A percentile compares a stretch with the other conserved stretches of the same genome.
phyloP scores from a whole-genome alignment of 495 filamentous ascomycete species.

The Hypoxylon crocopeplum region DNA sequence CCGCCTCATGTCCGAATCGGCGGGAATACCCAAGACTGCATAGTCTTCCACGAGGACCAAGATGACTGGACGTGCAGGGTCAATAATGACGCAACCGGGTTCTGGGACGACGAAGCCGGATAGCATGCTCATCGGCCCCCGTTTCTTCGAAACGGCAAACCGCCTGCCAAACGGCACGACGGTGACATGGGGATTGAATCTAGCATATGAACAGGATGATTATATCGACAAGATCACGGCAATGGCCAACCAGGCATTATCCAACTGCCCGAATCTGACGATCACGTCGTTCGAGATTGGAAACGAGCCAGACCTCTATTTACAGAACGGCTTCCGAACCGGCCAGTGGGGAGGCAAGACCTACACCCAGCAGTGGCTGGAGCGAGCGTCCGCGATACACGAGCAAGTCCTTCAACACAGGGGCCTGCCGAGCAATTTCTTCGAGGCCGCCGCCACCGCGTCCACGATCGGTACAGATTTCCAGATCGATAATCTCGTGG shows the following conservation, averaged over 20 bases:
- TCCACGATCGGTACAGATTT: conserved; percentile 48
- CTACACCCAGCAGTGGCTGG: conserved; percentile 45
- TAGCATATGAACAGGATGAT: conserved; percentile 43
- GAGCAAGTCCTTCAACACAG: conserved; percentile 41
- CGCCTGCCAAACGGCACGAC: conserved; percentile 45
- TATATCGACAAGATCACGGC: conserved; percentile 39
- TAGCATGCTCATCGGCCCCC: conserved; percentile 42
- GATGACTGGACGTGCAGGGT: conserved; percentile 28
- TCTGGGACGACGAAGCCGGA: conserved; percentile 36
- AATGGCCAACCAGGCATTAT: conserved; percentile 38
- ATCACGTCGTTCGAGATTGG: conserved; percentile 51
- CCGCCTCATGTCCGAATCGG: conserved; percentile 46
- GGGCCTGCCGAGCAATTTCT: conserved; percentile 43
- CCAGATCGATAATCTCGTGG: conserved; percentile 38
- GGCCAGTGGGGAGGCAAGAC: conserved; percentile 41
- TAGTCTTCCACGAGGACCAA: conserved; percentile 39
- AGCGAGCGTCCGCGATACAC: conserved; percentile 41
- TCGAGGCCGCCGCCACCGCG: conserved; percentile 46
- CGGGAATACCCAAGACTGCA: conserved; percentile 50
- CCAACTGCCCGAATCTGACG: conserved; percentile 40
- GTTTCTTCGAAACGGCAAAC: conserved; percentile 46
- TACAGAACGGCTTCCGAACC: conserved; percentile 40
- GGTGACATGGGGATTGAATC: conserved; percentile 46
- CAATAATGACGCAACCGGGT: conserved; percentile 31
- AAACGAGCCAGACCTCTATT: conserved; percentile 50